Evolutionary conservation across 2,329 filamentous ascomycete genomes (phyloP).

Genomic region (Aspergillus spinulosporus): DNA sequence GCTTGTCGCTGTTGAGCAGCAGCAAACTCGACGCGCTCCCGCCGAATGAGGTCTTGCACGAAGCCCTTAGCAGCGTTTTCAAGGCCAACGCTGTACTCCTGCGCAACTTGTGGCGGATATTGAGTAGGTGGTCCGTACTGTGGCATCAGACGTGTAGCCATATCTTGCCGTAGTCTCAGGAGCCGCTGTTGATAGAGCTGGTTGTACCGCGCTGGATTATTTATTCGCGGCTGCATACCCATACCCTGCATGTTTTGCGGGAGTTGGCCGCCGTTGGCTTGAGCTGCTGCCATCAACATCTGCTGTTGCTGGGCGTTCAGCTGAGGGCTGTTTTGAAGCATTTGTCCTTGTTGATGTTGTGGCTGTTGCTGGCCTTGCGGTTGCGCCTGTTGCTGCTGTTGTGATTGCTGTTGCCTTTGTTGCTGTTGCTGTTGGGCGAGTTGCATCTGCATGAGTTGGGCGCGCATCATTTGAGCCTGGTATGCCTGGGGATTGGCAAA

Average conservation of each 20-base stretch:
- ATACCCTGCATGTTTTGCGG: slow-evolving; percentile 31
- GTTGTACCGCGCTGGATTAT: slow-evolving; percentile 34
- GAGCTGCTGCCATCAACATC: slow-evolving; percentile 42
- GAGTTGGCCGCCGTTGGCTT: slow-evolving; percentile 40
- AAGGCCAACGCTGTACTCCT: slow-evolving; percentile 39
- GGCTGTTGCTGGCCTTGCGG: slow-evolving; percentile 34
- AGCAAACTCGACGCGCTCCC: slow-evolving; percentile 33
- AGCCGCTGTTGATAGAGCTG: slow-evolving; percentile 40
- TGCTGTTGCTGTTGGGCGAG: slow-evolving; percentile 38
- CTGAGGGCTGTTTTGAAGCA: slow-evolving; percentile 36
- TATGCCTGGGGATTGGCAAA: slow-evolving; percentile 37
- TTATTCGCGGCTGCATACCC: slow-evolving; percentile 29
- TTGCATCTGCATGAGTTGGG: slow-evolving; percentile 42
- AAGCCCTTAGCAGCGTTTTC: slow-evolving; percentile 41
- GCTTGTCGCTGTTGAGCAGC: slow-evolving; percentile 34
- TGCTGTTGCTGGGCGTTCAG: slow-evolving; percentile 38
- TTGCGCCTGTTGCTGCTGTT: slow-evolving; percentile 21
- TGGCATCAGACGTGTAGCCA: slow-evolving; percentile 37
- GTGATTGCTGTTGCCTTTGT: slow-evolving; percentile 34
- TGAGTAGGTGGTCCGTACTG: slow-evolving; percentile 42
- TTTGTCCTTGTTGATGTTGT: slow-evolving; percentile 31
- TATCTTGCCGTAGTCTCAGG: slow-evolving; percentile 37
- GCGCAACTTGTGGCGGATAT: slow-evolving; percentile 40
- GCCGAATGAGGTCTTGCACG: slow-evolving; percentile 41
- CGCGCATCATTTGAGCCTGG: slow-evolving; percentile 40